These are phyloP conservation scores for Russula vinacea DNA, from an alignment of 768 basidiomycete genomes.

Conservation along the genomic window DNA sequence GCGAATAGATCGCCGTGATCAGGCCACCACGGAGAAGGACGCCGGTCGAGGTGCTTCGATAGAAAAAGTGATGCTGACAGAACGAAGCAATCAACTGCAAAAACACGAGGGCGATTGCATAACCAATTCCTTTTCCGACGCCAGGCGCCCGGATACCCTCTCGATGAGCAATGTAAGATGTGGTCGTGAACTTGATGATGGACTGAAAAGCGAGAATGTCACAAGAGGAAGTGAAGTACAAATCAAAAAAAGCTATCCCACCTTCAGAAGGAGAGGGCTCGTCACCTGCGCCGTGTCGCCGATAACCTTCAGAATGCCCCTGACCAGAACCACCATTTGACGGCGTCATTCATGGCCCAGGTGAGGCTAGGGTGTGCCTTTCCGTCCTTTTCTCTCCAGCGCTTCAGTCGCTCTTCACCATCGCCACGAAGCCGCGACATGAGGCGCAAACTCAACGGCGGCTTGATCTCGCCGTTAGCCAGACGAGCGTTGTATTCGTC, in stretches of 20 bases:
- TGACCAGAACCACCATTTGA: constrained; percentile 78
- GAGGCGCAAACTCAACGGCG: constrained; percentile 46
- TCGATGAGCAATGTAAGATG: constrained; percentile 48
- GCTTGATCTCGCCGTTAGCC: constrained; percentile 58
- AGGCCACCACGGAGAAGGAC: constrained; percentile 81
- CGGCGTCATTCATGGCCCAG: constrained; percentile 70
- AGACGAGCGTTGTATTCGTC: constrained; percentile 69
- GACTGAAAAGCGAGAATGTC: constrained; percentile 40
- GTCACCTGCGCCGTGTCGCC: constrained; percentile 71
- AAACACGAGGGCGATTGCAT: constrained; percentile 63
- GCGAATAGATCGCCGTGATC: constrained; percentile 82
- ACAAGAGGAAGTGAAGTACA: background rate
- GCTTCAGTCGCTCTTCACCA: constrained; percentile 53
- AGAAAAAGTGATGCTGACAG: constrained; percentile 80
- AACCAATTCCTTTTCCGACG: constrained; percentile 65
- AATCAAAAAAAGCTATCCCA: constrained; percentile 34
- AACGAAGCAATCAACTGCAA: constrained; percentile 68
- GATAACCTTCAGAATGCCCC: constrained; percentile 57
- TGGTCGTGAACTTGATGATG: constrained; percentile 65
- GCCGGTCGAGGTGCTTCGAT: constrained; percentile 67
- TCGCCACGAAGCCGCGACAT: constrained; percentile 62
- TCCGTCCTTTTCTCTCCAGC: constrained; percentile 64
- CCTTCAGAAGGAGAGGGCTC: constrained; percentile 76
- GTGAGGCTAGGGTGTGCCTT: constrained; percentile 54
- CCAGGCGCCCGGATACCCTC: constrained; percentile 37